Evolutionary conservation across 2,329 filamentous ascomycete species (phyloP), one percentile per base, ranked within the genome.

Genomic region (Cadophora luteo-olivacea): DNA sequence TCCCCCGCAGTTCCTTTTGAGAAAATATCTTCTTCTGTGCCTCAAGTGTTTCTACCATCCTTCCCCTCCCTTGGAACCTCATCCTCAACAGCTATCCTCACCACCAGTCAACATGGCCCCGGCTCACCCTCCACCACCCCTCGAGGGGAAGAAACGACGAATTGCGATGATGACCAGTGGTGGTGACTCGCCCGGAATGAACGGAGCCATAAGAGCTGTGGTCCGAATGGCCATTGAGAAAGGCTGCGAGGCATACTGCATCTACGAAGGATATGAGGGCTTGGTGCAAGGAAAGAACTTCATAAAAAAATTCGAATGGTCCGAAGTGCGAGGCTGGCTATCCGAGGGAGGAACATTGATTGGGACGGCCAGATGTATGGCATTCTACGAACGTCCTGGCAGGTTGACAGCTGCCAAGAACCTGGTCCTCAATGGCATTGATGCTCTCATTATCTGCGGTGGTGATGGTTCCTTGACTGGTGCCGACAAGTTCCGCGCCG

Each of bases 391-490:
- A 81, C 91, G 96, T 58, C 84, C 90, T 36, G 96, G 96, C 22
- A 91, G 96, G 72, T 82, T 97, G 69, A 87, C 84, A 65, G 96
- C 93, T 1, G 96, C 96, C 68, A 97, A 95, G 85, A 97, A 99
- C 84, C 91, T 99, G 89, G 88, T 99, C 52, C 81, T 93, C 69
- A 89, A 93, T 74, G 96, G 96, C 78, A 98, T 99, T 74, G 94
- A 99, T 79, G 96, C 96, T 65, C 85, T 99, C 75, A 91, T 99
- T 76, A 97, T 99, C 78, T 98, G 95, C 80, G 96, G 96, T 79
- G 96, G 96, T 83, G 96, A 99, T 79, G 96, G 96, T 71, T 97
- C 93, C 73, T 86, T 99, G 77, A 99, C 96, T 12, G 96, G 96
- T 78, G 96, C 96, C 65, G 96, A 99, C 84, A 91, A 89, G 77